Evolutionary conservation across 345 rosid genomes (phyloP).

Genomic region (Trapa incisa): DNA sequence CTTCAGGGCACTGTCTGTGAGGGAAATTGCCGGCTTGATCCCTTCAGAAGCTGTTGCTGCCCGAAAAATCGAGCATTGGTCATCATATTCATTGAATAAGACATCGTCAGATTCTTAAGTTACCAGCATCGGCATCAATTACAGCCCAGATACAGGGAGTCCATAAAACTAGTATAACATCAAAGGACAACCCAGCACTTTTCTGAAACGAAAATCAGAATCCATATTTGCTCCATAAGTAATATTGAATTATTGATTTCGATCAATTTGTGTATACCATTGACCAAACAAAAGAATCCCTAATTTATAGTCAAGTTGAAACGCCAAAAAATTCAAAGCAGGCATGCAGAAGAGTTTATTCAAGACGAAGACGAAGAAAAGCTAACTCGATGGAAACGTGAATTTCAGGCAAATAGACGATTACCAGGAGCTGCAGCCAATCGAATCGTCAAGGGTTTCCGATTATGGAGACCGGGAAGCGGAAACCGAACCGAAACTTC

Average conservation of each 20-base stretch:
- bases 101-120: not conserved
- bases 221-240: not conserved
- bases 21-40: conserved; percentile 55
- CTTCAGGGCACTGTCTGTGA: conserved; percentile 67
- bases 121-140: not conserved
- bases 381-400: not conserved
- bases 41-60: conserved; percentile 42
- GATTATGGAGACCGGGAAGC: conserved; percentile 17
- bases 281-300: not conserved
- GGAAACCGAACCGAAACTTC: conserved; percentile 5
- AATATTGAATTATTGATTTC: not conserved
- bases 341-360: not conserved
- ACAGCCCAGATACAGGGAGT: not conserved
- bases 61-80: conserved; percentile 6
- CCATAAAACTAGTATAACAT: not conserved
- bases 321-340: not conserved
- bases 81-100: not conserved
- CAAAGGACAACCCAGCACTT: not conserved
- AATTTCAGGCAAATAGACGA: not conserved
- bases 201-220: not conserved
- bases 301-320: not conserved
- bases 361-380: not conserved
- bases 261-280: not conserved
- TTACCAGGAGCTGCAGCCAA: conserved; percentile 47
- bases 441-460: conserved; percentile 34